A percentile compares a stretch with the other conserved stretches of the same genome.
Evolutionary conservation across 2,329 filamentous ascomycete species (phyloP).

Genomic region (Diaporthe citriasiana): DNA sequence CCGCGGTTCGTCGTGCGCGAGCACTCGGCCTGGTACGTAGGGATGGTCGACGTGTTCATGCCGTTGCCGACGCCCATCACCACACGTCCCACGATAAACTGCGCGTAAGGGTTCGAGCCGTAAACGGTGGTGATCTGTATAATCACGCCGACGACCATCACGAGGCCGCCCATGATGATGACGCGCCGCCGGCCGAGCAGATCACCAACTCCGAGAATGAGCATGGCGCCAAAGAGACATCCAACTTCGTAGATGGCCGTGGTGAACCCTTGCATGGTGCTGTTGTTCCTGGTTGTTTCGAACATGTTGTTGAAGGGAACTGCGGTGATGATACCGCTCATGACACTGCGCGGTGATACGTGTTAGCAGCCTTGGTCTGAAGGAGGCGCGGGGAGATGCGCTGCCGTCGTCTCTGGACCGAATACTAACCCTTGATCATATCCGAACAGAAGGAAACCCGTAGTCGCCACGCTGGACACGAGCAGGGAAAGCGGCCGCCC

Average conservation of each 20-base stretch:
- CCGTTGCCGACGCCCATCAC: constrained; percentile 68
- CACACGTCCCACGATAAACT: constrained; percentile 64
- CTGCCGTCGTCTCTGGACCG: not conserved
- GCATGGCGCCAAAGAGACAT: constrained; percentile 61
- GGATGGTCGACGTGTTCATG: constrained; percentile 62
- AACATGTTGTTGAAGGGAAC: constrained; percentile 65
- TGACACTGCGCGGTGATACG: constrained; percentile 53
- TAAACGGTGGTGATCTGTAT: constrained; percentile 64
- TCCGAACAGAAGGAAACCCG: constrained; percentile 73
- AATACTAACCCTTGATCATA: constrained; percentile 65
- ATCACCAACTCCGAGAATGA: constrained; percentile 68
- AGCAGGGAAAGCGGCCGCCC: constrained; percentile 69
- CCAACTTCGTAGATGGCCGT: constrained; percentile 64
- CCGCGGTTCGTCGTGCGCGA: constrained; percentile 59
- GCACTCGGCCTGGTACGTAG: constrained; percentile 63
- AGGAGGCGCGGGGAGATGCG: constrained; percentile 12
- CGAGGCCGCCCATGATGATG: constrained; percentile 67
- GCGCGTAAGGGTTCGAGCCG: constrained; percentile 52
- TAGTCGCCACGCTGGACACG: constrained; percentile 74
- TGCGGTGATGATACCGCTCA: constrained; percentile 68
- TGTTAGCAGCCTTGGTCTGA: constrained; percentile 36
- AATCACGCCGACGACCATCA: constrained; percentile 73
- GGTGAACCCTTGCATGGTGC: constrained; percentile 62
- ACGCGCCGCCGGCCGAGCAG: constrained; percentile 64
- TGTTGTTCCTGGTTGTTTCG: constrained; percentile 56